Evolutionary conservation across 192 early-diverging fungal species (phyloP).

Genomic region (Rhizophagus prolifer): DNA sequence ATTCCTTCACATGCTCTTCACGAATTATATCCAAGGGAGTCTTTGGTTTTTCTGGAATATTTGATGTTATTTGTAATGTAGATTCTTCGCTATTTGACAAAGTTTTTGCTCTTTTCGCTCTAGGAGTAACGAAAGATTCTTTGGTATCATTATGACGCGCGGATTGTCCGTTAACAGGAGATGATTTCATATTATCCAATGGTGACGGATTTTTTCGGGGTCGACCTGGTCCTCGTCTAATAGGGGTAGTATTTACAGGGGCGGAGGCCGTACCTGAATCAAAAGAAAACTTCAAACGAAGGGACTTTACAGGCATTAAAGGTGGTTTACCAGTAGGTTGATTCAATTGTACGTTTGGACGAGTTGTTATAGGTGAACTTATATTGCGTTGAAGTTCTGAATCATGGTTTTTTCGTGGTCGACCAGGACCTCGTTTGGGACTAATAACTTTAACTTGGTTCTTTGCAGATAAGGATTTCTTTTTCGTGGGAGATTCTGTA

Average conservation of each 20-base stretch:
- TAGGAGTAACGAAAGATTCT: background rate
- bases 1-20: slow-evolving; percentile 36
- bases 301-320: background rate
- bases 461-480: background rate
- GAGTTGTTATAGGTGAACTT: background rate
- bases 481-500: background rate
- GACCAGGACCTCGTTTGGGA: slow-evolving; percentile 34
- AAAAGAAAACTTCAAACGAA: background rate
- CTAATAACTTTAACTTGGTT: background rate
- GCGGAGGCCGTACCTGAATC: background rate
- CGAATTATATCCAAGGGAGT: slow-evolving; percentile 49
- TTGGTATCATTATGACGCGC: slow-evolving; percentile 1
- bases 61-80: background rate
- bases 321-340: background rate
- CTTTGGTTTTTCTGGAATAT: background rate
- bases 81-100: background rate
- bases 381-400: background rate
- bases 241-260: background rate
- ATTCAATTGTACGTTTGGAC: background rate
- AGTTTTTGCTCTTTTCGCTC: slow-evolving; percentile 28
- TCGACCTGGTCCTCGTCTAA: slow-evolving; percentile 27
- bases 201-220: slow-evolving; percentile 15
- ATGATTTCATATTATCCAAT: background rate
- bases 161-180: background rate
- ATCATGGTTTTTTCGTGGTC: slow-evolving; percentile 32